Evolutionary conservation across 202 grass and related monocot species (phyloP).

Genomic region (Eragrostis tef): DNA sequence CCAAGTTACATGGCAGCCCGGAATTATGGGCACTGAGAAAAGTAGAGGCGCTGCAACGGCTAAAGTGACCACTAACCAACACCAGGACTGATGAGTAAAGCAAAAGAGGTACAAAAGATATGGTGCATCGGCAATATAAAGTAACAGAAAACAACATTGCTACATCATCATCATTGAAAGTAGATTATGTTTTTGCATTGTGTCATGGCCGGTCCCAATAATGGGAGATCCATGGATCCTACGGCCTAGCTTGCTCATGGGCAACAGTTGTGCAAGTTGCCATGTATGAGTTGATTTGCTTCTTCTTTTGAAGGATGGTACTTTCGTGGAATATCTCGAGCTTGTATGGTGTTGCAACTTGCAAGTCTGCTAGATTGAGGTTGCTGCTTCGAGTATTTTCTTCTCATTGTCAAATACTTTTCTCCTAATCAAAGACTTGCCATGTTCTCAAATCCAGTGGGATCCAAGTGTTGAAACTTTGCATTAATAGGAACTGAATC

Average conservation of each 20-base stretch:
- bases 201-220: conserved; percentile 31
- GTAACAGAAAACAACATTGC: conserved; percentile 24
- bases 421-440: neutral
- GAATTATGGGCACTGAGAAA: conserved; percentile 50
- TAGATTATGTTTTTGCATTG: conserved; percentile 10
- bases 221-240: conserved; percentile 7
- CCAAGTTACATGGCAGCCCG: conserved; percentile 37
- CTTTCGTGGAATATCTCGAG: conserved; percentile 25
- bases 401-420: conserved; percentile 12
- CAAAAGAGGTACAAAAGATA: conserved; percentile 48
- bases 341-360: conserved; percentile 26
- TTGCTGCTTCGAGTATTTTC: neutral
- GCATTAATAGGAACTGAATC: neutral
- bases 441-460: neutral
- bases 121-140: conserved; percentile 21
- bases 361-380: conserved; percentile 25
- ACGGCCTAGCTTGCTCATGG: neutral
- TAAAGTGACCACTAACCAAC: conserved; percentile 31
- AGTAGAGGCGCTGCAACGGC: neutral
- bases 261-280: conserved; percentile 37
- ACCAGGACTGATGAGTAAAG: conserved; percentile 42
- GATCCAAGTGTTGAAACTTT: neutral
- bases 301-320: neutral
- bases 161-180: conserved; percentile 11
- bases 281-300: neutral